phyloP scores from a whole-genome alignment of 225 moss, liverwort and hornwort species.

The Lunularia cruciata region DNA sequence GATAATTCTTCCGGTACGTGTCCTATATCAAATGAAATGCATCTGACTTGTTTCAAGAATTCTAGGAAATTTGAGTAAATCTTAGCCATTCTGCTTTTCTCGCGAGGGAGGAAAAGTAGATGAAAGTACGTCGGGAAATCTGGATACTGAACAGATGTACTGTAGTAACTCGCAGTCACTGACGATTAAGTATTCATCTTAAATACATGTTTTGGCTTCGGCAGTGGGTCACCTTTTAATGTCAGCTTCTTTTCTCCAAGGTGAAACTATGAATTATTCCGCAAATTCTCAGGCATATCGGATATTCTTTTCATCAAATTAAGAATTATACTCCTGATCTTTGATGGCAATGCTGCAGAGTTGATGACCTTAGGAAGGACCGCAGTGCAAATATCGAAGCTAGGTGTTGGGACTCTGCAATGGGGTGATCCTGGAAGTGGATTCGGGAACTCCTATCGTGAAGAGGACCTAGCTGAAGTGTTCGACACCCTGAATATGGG shows the following conservation, averaged over 20 bases:
- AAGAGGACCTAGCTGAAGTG: conserved; percentile 59
- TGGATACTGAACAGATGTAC: background rate
- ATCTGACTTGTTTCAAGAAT: background rate
- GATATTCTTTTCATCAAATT: background rate
- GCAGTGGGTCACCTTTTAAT: background rate
- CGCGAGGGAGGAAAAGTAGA: too few species aligned
- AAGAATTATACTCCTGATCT: too few species aligned
- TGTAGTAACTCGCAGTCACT: background rate
- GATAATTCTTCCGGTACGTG: background rate
- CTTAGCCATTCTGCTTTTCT: too few species aligned
- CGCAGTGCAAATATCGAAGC: conserved; percentile 63
- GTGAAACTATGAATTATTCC: too few species aligned
- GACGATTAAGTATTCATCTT: too few species aligned
- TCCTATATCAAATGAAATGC: background rate
- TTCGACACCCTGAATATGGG: conserved; percentile 65
- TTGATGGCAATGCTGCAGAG: conserved; percentile 49
- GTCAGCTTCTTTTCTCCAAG: background rate
- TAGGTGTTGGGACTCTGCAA: conserved; percentile 89
- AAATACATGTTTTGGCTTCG: too few species aligned
- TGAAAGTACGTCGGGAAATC: too few species aligned
- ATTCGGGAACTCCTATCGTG: conserved; percentile 62
- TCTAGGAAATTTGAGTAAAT: background rate
- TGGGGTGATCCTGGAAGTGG: conserved; percentile 93
- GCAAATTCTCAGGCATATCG: too few species aligned
- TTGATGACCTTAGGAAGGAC: conserved; percentile 72